Percentiles rank a stretch among this genome's conserved stretches.
phyloP scores from a whole-genome alignment of 2,329 filamentous ascomycete genomes.

The Allantophomopsis cytisporea region DNA sequence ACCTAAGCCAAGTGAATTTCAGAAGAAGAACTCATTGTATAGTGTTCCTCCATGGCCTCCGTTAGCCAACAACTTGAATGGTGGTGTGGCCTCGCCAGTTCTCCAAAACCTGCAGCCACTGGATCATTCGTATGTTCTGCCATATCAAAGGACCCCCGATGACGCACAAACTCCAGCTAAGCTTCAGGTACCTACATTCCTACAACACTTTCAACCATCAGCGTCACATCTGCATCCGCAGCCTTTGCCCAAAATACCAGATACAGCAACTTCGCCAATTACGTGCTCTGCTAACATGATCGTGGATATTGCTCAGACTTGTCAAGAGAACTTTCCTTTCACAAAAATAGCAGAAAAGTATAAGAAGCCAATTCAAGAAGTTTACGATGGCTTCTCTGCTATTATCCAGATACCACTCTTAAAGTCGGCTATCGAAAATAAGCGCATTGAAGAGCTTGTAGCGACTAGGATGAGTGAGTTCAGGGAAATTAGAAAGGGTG shows the following conservation, averaged over 20 bases:
- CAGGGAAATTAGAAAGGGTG: constrained; percentile 8
- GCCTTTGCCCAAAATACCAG: constrained; percentile 9
- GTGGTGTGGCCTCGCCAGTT: too few relatives aligned
- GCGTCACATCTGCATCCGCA: constrained; percentile 1
- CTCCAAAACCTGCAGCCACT: too few relatives aligned
- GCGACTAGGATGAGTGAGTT: constrained; percentile 27
- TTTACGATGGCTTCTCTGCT: constrained; percentile 31
- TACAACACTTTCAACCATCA: neutral
- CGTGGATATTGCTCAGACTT: constrained; percentile 34
- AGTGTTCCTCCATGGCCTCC: too few relatives aligned
- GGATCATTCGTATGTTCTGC: too few relatives aligned
- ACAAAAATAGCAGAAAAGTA: constrained; percentile 30
- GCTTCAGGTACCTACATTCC: too few relatives aligned
- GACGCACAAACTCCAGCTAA: too few relatives aligned
- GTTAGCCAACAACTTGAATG: too few relatives aligned
- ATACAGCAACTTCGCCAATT: constrained; percentile 4
- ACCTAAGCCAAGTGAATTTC: too few relatives aligned
- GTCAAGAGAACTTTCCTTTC: constrained; percentile 30
- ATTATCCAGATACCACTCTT: constrained; percentile 33
- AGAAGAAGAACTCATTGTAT: too few relatives aligned
- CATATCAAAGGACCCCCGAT: too few relatives aligned
- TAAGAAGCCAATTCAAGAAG: constrained; percentile 25
- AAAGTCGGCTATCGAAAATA: constrained; percentile 28
- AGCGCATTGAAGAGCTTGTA: constrained; percentile 25
- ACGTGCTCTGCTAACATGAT: constrained; percentile 23